phyloP scores from a whole-genome alignment of 805 yeast genomes.

The Kuraishia hungarica region DNA sequence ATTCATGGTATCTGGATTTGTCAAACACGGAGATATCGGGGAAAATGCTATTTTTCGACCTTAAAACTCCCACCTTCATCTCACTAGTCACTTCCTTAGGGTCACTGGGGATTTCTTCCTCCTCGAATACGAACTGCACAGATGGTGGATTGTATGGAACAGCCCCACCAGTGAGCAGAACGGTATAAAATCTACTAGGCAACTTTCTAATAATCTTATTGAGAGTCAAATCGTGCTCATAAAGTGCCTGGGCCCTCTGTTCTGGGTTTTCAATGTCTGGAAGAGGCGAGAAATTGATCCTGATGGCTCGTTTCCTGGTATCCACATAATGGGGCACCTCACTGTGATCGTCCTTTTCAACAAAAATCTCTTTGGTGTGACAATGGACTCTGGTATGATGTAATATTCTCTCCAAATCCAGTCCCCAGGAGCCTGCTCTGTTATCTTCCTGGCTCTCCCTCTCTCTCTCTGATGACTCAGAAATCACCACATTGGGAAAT shows the following conservation, averaged over 20 bases:
- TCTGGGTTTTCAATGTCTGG: slow-evolving; percentile 19
- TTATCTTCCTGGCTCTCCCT: too few species aligned
- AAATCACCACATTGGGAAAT: slow-evolving; percentile 37
- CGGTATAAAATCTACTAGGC: slow-evolving; percentile 66
- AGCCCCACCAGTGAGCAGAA: slow-evolving; percentile 45
- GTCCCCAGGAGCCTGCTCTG: slow-evolving; percentile 20
- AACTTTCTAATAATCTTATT: slow-evolving; percentile 52
- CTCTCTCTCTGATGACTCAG: slow-evolving; percentile 3
- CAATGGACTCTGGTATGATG: slow-evolving; percentile 38
- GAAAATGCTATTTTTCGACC: slow-evolving; percentile 34
- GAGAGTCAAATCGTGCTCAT: slow-evolving; percentile 25
- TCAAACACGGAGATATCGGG: slow-evolving; percentile 45
- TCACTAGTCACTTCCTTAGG: slow-evolving; percentile 23
- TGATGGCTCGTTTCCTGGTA: slow-evolving; percentile 50
- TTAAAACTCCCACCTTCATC: slow-evolving; percentile 13
- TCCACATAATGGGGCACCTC: slow-evolving; percentile 53
- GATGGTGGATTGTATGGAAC: slow-evolving; percentile 12
- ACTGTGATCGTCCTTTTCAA: slow-evolving; percentile 30
- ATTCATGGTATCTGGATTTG: slow-evolving; percentile 38
- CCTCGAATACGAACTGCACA: slow-evolving; percentile 7
- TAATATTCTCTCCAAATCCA: slow-evolving; percentile 36
- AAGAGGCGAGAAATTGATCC: slow-evolving; percentile 47
- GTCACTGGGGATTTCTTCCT: slow-evolving; percentile 23
- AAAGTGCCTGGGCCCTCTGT: slow-evolving; percentile 12
- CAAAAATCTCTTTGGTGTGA: slow-evolving; percentile 35